Base-by-base conservation (phyloP, 441 rosid genomes). In the Iberis amara region DNA sequence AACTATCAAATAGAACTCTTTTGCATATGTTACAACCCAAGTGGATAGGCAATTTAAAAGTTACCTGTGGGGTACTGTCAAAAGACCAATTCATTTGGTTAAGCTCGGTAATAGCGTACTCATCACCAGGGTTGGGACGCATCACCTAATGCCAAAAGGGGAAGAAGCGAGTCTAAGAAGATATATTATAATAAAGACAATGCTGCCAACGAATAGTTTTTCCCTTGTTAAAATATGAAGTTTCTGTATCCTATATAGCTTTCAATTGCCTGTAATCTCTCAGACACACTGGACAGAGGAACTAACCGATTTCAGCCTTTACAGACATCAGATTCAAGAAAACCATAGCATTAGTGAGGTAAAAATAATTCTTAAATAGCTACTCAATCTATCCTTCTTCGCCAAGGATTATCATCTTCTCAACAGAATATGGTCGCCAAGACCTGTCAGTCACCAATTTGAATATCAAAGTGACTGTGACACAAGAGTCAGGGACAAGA, bases 81-180 rank as follows among this genome's bases (percentile, higher is more conserved):
- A 65, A 75, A 18, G 83, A 79, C 95, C 96, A 91, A 27, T 65
- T 68, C 57, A 76, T 68, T 4, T 82, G 80, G 73, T 87, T 90
- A 11, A 81, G 62, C 70, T 90, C 95, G 47, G 80, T 72, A 11
- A 81, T 57, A 38, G 72, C 71, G 59, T 72, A 87, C 54, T 85
- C 89, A 49, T 71, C 86, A 7, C 88, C 92, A 69, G 80, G 89
- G 60, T 79, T 76, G 50, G 81, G 21, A 46, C 84, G 79, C 89
- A 90, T 74, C 64, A 85, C 79, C 98, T 85, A 79, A 59, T 44
- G 12, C 51, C 40, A 57, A n/a, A 46, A 52, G 35, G 5, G 37
- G 33, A 50, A 15, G 13, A 30, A 46, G 33, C 5, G 8, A 41
- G 30, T 32, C 21, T 47, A 33, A 58, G 23, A 52, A 11, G 28